Conservation (phyloP, 371 early-diverging fungal species). For the Lichtheimia hyalospora region DNA sequence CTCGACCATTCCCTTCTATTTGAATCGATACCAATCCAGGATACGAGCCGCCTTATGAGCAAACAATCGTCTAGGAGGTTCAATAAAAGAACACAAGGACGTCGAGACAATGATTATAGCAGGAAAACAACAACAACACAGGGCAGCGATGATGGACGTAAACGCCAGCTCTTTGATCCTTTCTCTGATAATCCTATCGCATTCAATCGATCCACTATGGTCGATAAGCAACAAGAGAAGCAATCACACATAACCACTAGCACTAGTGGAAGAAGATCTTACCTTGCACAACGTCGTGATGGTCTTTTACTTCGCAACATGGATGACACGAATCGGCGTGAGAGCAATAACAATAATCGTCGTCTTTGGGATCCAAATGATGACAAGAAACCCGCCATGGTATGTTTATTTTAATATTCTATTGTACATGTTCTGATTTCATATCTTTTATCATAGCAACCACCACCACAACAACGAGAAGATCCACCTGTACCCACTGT, state of each 20-base stretch:
- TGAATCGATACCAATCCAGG: no score
- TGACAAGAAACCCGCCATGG: background rate
- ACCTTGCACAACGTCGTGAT: conserved; percentile 6
- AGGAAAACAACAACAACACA: background rate
- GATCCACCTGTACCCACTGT: conserved; percentile 3
- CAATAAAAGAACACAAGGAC: conserved; percentile 7
- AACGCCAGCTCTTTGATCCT: conserved; percentile 34
- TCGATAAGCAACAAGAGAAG: background rate
- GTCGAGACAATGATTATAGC: conserved; percentile 3
- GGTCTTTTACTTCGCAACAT: conserved; percentile 3
- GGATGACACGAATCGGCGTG: background rate
- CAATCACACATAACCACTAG: background rate
- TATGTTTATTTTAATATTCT: no score
- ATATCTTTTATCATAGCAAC: background rate
- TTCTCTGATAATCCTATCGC: conserved; percentile 37
- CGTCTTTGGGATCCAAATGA: conserved; percentile 1
- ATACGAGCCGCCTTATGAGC: conserved; percentile 1
- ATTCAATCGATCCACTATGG: conserved; percentile 23
- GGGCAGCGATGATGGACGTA: conserved; percentile 6
- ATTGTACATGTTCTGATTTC: no score
- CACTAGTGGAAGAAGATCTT: conserved; percentile 8
- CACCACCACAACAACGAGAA: background rate
- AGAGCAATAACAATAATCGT: background rate
- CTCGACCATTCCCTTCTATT: background rate
- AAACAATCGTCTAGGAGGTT: conserved; percentile 1